Evolutionary conservation across 192 early-diverging fungal species (phyloP), one percentile per base, ranked within the genome.

Genomic region (Entomortierella chlamydospora): DNA sequence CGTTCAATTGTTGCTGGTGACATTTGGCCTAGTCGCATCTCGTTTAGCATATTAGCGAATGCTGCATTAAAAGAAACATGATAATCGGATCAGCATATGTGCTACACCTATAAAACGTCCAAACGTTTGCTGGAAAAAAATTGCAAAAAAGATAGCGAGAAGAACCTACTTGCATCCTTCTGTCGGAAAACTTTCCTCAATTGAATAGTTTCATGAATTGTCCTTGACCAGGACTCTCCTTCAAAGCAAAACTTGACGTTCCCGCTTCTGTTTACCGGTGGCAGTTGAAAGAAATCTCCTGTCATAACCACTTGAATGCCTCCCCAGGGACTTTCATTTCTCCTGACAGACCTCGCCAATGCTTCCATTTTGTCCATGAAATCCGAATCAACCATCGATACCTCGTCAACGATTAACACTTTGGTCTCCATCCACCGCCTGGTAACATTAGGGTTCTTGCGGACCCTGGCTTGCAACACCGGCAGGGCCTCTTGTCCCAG

Each of bases 111-210:
- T n/a, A n/a, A n/a, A n/a, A n/a, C n/a, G n/a, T n/a, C n/a, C n/a
- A n/a, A n/a, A n/a, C n/a, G n/a, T n/a, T n/a, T n/a, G n/a, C n/a
- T n/a, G n/a, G n/a, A n/a, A n/a, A n/a, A n/a, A n/a, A n/a, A n/a
- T n/a, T n/a, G n/a, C 31, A 43, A 22, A 43, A 25, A 30, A 47
- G n/a, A 58, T 17, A 22, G 4, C 4, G 20, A 20, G 11, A 52
- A 39, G 18, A 5, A n/a, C 26, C 61, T 82, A 85, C 86, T 63
- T 54, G 67, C 57, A 71, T 98, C 95, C 72, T 88, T 92, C 61
- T 98, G 96, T 30, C 96, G 82, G 65, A 95, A 98, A 26, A 97
- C 93, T 49, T 91, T 87, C 10, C 84, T 90, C 56, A 98, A 65
- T 81, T 93, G 81, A 30, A 93, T 83, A 9, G 89, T 92, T 22